Base-by-base conservation (phyloP, 345 rosid genomes). In the Dipteronia sinensis region DNA sequence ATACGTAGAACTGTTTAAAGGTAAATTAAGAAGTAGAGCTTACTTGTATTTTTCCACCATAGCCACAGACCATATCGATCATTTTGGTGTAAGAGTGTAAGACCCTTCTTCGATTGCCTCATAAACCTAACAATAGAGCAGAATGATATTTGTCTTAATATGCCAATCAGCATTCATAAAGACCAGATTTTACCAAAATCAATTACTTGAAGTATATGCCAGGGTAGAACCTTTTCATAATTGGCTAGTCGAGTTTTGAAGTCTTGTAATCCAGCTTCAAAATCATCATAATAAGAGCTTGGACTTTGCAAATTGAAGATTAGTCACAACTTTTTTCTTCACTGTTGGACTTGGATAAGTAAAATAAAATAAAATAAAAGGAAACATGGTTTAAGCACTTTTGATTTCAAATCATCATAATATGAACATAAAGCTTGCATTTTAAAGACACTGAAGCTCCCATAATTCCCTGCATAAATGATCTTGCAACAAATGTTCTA, bases 81-180 rank as follows among this genome's bases (percentile, higher is more conserved):
- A 94, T 97, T 88, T 97, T 97, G n/a, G n/a, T n/a, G n/a, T n/a
- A 87, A 97, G 88, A 83, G 94, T 94, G 79, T 93, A 97, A 65
- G 98, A 97, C 67, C 99, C 98, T 88, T 97, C 99, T 80, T 97
- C 98, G 22, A 94, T 98, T 44, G 98, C 95, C 84, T 97, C 99
- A 86, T 97, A 97, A 72, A 91, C 98, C 99, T 97, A 76, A 86
- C 47, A 86, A 42, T 72, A 84, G 55, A 68, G 55, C 79, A 83
- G 69, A 13, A 78, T 64, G 71, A 22, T 59, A 75, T 97, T 98
- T 69, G 71, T 10, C 68, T 58, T 53, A 20, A 72, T 13, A 40
- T 67, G 6, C 80, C 56, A 81, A 51, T 62, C 58, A 51, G 27
- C 78, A 71, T 59, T 77, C 69, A 40, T 46, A 27, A 68, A 9